phyloP scores from a whole-genome alignment of 148 eudicot species.

The Rhododendron henanense region DNA sequence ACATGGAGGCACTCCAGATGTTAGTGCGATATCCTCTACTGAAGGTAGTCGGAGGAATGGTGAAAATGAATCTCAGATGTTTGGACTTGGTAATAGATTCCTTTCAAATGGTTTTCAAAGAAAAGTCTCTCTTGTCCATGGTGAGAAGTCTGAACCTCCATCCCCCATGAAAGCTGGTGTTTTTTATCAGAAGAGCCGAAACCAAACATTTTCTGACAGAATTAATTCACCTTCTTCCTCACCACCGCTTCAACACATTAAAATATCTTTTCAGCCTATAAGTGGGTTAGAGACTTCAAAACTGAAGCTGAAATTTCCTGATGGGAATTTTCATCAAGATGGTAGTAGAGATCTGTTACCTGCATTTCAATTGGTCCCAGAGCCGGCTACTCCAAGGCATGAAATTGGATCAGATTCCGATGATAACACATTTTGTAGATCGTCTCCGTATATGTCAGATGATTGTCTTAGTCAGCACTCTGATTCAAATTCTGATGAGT shows the following conservation, averaged over 20 bases:
- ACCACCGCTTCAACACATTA: slow-evolving; percentile 92
- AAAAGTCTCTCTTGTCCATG: slow-evolving; percentile 36
- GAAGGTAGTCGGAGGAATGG: slow-evolving; percentile 24
- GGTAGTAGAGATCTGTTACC: slow-evolving; percentile 56
- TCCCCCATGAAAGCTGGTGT: slow-evolving; percentile 21
- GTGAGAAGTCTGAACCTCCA: slow-evolving; percentile 26
- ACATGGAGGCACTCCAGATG: slow-evolving; percentile 18
- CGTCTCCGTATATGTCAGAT: slow-evolving; percentile 74
- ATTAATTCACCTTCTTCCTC: slow-evolving; percentile 69
- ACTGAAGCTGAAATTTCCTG: slow-evolving; percentile 73
- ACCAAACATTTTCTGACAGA: slow-evolving; percentile 23
- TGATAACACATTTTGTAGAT: slow-evolving; percentile 83
- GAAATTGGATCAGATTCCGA: slow-evolving; percentile 74
- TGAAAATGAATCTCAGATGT: slow-evolving; percentile 44
- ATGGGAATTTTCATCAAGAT: slow-evolving; percentile 47
- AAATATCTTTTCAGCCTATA: slow-evolving; percentile 80
- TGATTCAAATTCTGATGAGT: slow-evolving; percentile 77
- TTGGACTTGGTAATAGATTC: slow-evolving; percentile 46
- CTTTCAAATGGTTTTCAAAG: slow-evolving; percentile 54
- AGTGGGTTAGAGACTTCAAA: slow-evolving; percentile 53
- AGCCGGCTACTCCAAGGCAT: slow-evolving; percentile 36
- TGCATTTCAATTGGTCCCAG: slow-evolving; percentile 91
- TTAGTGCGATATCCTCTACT: slow-evolving; percentile 18
- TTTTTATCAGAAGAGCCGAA: slow-evolving; percentile 24
- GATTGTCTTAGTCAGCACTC: slow-evolving; percentile 55